A percentile compares a stretch with the other conserved stretches of the same genome.
phyloP scores from a whole-genome alignment of 495 filamentous ascomycete genomes.

The Hypoxylon lienhwacheense region DNA sequence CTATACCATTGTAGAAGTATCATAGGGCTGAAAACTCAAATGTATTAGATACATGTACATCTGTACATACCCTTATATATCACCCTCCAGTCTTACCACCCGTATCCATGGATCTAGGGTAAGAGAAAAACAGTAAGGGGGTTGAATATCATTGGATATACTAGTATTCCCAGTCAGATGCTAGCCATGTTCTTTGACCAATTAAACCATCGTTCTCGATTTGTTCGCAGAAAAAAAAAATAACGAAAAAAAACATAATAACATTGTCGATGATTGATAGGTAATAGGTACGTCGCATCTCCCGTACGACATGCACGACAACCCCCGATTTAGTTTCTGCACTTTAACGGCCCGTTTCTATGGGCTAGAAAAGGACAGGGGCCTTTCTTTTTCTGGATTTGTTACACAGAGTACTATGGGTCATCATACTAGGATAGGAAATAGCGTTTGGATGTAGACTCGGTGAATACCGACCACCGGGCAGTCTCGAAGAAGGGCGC shows the following conservation, averaged over 20 bases:
- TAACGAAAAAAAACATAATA: no score
- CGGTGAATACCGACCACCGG: constrained; percentile 13
- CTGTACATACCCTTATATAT: background rate
- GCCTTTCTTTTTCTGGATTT: constrained; percentile 13
- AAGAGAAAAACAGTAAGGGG: constrained; percentile 14
- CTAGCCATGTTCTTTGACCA: no score
- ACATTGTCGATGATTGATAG: constrained; percentile 6
- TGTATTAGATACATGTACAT: background rate
- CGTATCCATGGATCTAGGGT: background rate
- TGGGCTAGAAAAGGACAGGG: constrained; percentile 8
- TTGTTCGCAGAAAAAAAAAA: no score
- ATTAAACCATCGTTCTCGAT: no score
- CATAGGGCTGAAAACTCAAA: constrained; percentile 22
- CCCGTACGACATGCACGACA: no score
- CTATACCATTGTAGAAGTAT: background rate
- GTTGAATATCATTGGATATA: background rate
- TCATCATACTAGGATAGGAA: constrained; percentile 24
- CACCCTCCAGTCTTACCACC: background rate
- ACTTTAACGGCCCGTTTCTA: constrained; percentile 17
- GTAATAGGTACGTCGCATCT: no score
- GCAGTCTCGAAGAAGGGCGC: no score
- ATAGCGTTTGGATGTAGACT: background rate
- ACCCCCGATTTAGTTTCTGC: constrained; percentile 21
- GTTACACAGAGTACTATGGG: constrained; percentile 6
- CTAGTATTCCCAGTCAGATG: no score